Base-by-base conservation (phyloP, 2,329 filamentous ascomycete species). In the Pseudopyrenochaeta lycopersici region DNA sequence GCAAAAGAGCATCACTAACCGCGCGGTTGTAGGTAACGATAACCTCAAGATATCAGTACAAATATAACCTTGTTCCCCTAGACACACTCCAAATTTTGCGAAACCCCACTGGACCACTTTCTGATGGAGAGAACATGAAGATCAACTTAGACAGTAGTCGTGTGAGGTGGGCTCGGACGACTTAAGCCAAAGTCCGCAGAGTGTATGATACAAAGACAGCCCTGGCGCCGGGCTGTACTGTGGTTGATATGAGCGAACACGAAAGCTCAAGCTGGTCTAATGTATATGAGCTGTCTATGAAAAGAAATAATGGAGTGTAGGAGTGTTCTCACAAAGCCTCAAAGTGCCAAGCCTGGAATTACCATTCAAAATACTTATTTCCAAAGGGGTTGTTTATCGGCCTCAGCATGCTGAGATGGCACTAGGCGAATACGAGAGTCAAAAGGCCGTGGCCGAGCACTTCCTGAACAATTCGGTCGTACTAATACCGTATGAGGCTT, bases 391-490 rank as follows among this genome's bases (percentile, higher is more conserved):
- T 11, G 41, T 23, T 7, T 44, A 44, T 32, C 41, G 41, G n/a
- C 41, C 41, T n/a, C 41, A 44, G 23, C 41, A 44, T 32, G 41
- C 41, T 14, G 41, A 44, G 20, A 44, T 44, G 41, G 41, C 41
- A 4, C 23, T 44, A 14, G 41, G 41, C 17, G 41, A 44, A 33
- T 44, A 17, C 17, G 41, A 44, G 18, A 44, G 41, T 15, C 41
- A 44, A 15, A 31, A 31, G 20, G 41, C 41, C 4, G 27, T 44
- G 7, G 23, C 41, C 23, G 6, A 44, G 27, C 21, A 44, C 21
- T 18, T 44, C 4, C 41, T 29, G n/a, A 31, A 44, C n/a, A 44
- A 44, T 32, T 30, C 41, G 6, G 41, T 29, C 6, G 41, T 29
- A 7, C 41, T 29, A 17, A 11, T 44, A 18, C 27, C 41, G 9